Percentiles rank a stretch among this genome's conserved stretches.
Evolutionary conservation across 2,329 filamentous ascomycete species (phyloP).

Genomic region (Apiospora marii): DNA sequence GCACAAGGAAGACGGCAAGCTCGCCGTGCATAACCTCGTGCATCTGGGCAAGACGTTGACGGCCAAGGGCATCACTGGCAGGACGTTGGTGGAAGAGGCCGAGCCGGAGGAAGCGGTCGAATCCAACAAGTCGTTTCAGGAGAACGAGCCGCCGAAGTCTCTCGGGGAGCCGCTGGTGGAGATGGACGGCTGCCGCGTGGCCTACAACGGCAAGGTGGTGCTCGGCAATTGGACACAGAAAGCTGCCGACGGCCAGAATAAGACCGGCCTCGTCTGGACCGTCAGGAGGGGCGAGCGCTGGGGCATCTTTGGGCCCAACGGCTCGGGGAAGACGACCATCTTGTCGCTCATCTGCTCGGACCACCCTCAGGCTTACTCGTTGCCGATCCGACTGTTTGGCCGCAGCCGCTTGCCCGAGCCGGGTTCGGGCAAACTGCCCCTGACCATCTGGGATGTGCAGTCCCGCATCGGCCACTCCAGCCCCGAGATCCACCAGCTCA

Average conservation of each 20-base stretch:
- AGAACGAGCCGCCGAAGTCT: conserved; percentile 25
- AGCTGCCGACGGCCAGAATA: conserved; percentile 54
- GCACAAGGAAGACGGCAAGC: conserved; percentile 53
- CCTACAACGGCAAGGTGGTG: conserved; percentile 79
- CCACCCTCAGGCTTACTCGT: conserved; percentile 91
- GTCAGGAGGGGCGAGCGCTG: conserved; percentile 85
- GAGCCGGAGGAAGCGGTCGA: conserved; percentile 24
- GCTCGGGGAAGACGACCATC: conserved; percentile 94
- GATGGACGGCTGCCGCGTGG: conserved; percentile 84
- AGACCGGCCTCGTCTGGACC: conserved; percentile 79
- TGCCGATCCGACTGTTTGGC: conserved; percentile 87
- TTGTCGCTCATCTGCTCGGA: conserved; percentile 93
- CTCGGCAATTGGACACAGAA: conserved; percentile 80
- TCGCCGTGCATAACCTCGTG: conserved; percentile 56
- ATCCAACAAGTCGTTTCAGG: neutral
- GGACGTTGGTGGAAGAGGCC: conserved; percentile 40
- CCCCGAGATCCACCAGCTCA: conserved; percentile 92
- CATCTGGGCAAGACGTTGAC: conserved; percentile 60
- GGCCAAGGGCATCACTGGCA: conserved; percentile 47
- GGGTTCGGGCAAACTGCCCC: conserved; percentile 69
- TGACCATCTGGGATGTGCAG: conserved; percentile 94
- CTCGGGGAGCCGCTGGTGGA: conserved; percentile 79
- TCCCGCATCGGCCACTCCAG: conserved; percentile 89
- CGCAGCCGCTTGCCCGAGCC: conserved; percentile 78
- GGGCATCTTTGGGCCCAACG: conserved; percentile 94